Evolutionary conservation across 306 rosid genomes (phyloP), one percentile per base, ranked within the genome.

Genomic region (Leucaena leucocephala): DNA sequence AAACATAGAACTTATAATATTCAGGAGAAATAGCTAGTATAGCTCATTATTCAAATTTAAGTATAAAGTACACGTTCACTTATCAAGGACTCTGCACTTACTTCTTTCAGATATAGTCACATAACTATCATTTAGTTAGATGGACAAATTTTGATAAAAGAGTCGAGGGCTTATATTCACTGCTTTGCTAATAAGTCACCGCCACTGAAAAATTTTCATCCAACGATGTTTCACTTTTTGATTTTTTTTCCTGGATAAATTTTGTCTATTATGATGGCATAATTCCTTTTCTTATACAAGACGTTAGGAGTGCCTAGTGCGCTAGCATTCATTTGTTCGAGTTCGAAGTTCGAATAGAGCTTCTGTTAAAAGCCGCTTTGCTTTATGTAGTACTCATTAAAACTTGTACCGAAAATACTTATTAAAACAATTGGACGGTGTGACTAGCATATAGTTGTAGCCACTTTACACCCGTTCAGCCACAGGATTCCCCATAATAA

Each of bases 161-260:
- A 40, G 43, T 40, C 7, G 43, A 55, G 62, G 44, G 44, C 57
- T 42, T 43, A 5, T 40, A 22, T 43, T 54, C 67, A 36, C 72
- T 22, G 66, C 76, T 66, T 80, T 66, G 82, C 80, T 80, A 55
- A n/a, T 33, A 76, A 80, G 87, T 46, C 43, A 63, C 68, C 49
- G 49, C 40, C 22, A 38, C 52, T 7, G 45, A 11, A 35, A 50
- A 63, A 57, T 75, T 46, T 59, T 16, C 11, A 49, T 81, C 67
- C 57, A 71, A 68, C 40, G 48, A 40, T 43, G 59, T 22, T 15
- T 39, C n/a, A 27, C 44, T 48, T 48, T 75, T 40, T 40, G 43
- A 40, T 46, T 46, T 46, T 12, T 46, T 46, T 46, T 46, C 8
- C 12, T 12, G 3, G 10, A 43, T 43, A 43, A 43, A 43, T 40